Conservation (phyloP, 1,284 basidiomycete species). For the Testicularia cyperi region DNA sequence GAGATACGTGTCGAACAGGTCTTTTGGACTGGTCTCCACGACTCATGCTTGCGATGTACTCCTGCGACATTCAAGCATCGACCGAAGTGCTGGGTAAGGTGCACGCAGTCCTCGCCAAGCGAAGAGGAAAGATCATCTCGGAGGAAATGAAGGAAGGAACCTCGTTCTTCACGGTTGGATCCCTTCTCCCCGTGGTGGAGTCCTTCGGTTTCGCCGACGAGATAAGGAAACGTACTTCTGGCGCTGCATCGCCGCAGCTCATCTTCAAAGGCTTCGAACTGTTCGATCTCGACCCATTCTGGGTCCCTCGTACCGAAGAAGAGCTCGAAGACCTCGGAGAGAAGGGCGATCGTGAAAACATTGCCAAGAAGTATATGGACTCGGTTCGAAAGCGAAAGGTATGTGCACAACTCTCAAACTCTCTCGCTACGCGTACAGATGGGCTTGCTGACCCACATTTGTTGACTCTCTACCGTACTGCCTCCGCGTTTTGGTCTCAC, state of each 20-base stretch:
- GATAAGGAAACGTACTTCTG: conserved; percentile 92
- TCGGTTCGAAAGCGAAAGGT: conserved; percentile 67
- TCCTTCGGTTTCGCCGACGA: conserved; percentile 98
- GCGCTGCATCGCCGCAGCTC: conserved; percentile 92
- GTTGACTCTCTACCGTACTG: too few relatives aligned
- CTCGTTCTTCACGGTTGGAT: conserved; percentile 86
- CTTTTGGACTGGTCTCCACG: conserved; percentile 96
- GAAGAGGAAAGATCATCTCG: conserved; percentile 85
- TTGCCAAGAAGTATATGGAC: conserved; percentile 95
- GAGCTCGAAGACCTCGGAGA: conserved; percentile 96
- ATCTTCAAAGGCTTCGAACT: conserved; percentile 78
- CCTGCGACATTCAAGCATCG: conserved; percentile 96
- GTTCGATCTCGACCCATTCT: conserved; percentile 77
- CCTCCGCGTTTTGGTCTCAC: too few relatives aligned
- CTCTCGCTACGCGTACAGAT: too few relatives aligned
- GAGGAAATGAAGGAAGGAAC: conserved; percentile 99
- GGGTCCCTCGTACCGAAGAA: conserved; percentile 97
- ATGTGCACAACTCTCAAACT: too few relatives aligned
- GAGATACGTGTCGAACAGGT: conserved; percentile 84
- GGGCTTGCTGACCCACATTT: too few relatives aligned
- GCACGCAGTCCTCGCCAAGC: conserved; percentile 87
- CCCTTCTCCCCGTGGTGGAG: conserved; percentile 91
- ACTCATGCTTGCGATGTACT: conserved; percentile 96
- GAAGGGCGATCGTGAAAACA: conserved; percentile 87
- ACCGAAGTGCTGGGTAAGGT: conserved; percentile 97